Base-by-base conservation (phyloP, 164 flowering plant genomes). In the Stephania japonica region DNA sequence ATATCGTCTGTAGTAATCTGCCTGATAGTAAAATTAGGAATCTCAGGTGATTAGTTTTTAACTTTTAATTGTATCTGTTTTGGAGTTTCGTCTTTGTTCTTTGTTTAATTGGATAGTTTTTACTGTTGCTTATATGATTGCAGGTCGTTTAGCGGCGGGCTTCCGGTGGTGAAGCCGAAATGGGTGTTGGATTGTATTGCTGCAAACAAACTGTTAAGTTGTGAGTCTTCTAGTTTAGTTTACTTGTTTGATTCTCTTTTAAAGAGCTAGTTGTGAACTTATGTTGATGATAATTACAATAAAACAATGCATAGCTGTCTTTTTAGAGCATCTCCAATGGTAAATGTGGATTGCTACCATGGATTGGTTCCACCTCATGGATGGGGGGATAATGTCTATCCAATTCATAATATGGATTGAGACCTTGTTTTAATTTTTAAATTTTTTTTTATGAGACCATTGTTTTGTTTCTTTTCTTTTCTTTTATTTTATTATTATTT, bases 1-100 rank as follows among this genome's bases (percentile, higher is more conserved):
- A 95, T 84, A 93, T 95, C 59, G 89, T 93, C 26, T 93, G 99
- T 82, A 91, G 98, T 74, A 95, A 95, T 81, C 92, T 95, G 67
- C 92, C 99, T 50, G 88, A 95, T 71, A 87, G 94, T 79, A 95
- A 95, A 89, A 75, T 91, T 44, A 93, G 86, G 85, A 95, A 92
- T 69, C 69, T 93, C 68, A 95, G 98, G 99, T 94, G 72, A 21
- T 69, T 7, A 59, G 13, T 72, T 41, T 47, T 63, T n/a, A n/a
- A 21, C 8, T 66, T 4, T 70, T 66, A 59, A 18, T 10, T 32
- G 53, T 23, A 18, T 42, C 21, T n/a, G 7, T 9, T 32, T 50
- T 68, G 44, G 43, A 24, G 8, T n/a, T 43, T 14, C 3, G 10
- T 32, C 38, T 67, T 72, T 42, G 68, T n/a, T 56, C n/a, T 56